phyloP scores from a whole-genome alignment of 139 green algal species.

The Coelastrella sp. region DNA sequence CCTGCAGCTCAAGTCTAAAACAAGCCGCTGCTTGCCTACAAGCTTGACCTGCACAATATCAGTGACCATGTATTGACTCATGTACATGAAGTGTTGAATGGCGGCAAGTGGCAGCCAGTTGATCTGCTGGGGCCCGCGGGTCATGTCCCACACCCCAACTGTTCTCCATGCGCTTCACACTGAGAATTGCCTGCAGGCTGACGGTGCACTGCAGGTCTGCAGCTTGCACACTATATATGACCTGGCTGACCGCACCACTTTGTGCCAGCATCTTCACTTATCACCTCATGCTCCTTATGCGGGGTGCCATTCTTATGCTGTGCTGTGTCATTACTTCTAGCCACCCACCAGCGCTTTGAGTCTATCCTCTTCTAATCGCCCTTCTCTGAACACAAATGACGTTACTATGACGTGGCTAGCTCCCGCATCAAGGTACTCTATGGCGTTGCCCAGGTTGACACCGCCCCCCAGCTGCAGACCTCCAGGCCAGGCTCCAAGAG shows the following conservation, averaged over 20 bases:
- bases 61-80: too few relatives aligned
- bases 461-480: constrained; percentile 96
- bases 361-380: constrained; percentile 84
- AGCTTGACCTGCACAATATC: constrained; percentile 68
- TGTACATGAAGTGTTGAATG: too few relatives aligned
- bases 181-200: too few relatives aligned
- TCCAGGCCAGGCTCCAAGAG: constrained; percentile 85
- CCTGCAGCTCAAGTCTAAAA: constrained; percentile 96
- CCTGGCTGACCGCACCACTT: too few relatives aligned
- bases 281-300: too few relatives aligned
- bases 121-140: too few relatives aligned
- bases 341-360: constrained; percentile 80
- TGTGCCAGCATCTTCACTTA: too few relatives aligned
- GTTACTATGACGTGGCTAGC: constrained; percentile 98
- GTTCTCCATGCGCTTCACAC: too few relatives aligned
- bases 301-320: background rate
- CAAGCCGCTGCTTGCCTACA: constrained; percentile 90
- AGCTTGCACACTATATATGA: too few relatives aligned
- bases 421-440: constrained; percentile 89
- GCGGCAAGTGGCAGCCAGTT: too few relatives aligned
- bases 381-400: constrained; percentile 92
- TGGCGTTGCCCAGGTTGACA: constrained; percentile 88
- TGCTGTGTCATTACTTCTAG: background rate
- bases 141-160: too few relatives aligned
- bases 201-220: too few relatives aligned